Evolutionary conservation across 208 protist genomes (phyloP), one percentile per base, ranked within the genome.

Genomic region (Trypanosoma lewisi): DNA sequence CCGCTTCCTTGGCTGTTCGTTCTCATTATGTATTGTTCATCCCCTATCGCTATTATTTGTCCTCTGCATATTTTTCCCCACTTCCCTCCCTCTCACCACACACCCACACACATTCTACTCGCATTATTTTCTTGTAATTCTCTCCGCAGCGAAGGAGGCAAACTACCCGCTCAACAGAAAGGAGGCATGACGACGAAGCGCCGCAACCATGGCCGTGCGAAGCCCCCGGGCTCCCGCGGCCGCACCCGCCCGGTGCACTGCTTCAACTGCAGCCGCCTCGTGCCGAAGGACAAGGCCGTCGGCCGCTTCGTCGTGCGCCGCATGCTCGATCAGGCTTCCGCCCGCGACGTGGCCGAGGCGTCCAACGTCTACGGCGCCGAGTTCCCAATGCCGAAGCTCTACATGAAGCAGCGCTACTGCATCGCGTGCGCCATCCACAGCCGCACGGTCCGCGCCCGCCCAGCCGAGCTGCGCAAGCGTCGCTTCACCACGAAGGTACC

Each of bases 331-430:
- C 84, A 87, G 68, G 97, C 97, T 44, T 98, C 96, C 28, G 84
- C 97, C 39, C 92, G 96, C 70, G 98, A 99, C 93, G 97, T 99
- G 58, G 82, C 83, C 21, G 98, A 99, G 73, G 89, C 94, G 55
- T 97, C 87, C 63, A 87, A 79, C 48, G 70, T 98, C 62, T 96
- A 97, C 73, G 84, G 97, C 28, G 77, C 84, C 73, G 89, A 81
- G 65, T 96, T 93, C 80, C 80, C 80, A 60, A 93, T 99, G 72
- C 98, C 98, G 60, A 99, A 99, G 96, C 82, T 99, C 54, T 99
- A 99, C 95, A 88, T 98, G 79, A 99, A 99, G 95, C 83, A 98
- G 80, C 93, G 98, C 82, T 99, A 99, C 94, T 99, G 98, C 91
- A 97, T 99, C 61, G 98, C 98, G 25, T 99, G 98, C 91, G 98